Percentiles rank a stretch among this genome's conserved stretches.
phyloP scores from a whole-genome alignment of 192 early-diverging fungal genomes.

The Haplosporangium gracile region DNA sequence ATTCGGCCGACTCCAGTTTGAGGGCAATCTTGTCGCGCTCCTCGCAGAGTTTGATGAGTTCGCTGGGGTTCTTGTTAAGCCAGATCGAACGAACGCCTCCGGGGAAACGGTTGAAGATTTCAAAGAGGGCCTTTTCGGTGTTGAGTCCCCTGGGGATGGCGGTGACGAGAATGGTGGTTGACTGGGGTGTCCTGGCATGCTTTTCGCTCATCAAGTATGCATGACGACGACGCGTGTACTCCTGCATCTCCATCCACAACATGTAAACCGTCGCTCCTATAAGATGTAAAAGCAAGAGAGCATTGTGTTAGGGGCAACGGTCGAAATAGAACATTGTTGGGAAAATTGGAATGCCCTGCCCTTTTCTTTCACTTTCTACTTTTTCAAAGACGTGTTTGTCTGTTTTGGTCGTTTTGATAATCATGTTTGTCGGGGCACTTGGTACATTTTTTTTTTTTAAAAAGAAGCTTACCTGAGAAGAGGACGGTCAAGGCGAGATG shows the following conservation, averaged over 20 bases:
- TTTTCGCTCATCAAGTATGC: constrained; percentile 70
- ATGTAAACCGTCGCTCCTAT: constrained; percentile 49
- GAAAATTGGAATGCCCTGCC: background rate
- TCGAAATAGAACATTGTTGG: background rate
- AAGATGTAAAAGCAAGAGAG: background rate
- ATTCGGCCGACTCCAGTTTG: constrained; percentile 66
- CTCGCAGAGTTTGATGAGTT: constrained; percentile 60
- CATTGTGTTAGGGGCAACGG: background rate
- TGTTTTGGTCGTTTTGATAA: background rate
- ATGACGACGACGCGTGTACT: constrained; percentile 78
- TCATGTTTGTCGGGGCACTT: background rate
- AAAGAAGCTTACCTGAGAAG: constrained; percentile 61
- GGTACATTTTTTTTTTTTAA: no score
- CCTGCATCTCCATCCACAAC: constrained; percentile 67
- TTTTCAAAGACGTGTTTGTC: background rate
- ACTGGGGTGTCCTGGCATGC: constrained; percentile 60
- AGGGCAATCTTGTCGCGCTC: constrained; percentile 64
- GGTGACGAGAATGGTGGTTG: constrained; percentile 77
- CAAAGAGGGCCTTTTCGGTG: constrained; percentile 57
- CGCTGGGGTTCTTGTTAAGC: constrained; percentile 65
- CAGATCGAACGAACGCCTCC: constrained; percentile 76
- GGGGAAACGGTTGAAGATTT: constrained; percentile 73
- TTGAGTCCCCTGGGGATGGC: constrained; percentile 75
- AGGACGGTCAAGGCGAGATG: constrained; percentile 72
- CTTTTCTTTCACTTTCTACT: background rate